Base-by-base conservation (phyloP, 371 early-diverging fungal species). In the Circinella umbellata region DNA sequence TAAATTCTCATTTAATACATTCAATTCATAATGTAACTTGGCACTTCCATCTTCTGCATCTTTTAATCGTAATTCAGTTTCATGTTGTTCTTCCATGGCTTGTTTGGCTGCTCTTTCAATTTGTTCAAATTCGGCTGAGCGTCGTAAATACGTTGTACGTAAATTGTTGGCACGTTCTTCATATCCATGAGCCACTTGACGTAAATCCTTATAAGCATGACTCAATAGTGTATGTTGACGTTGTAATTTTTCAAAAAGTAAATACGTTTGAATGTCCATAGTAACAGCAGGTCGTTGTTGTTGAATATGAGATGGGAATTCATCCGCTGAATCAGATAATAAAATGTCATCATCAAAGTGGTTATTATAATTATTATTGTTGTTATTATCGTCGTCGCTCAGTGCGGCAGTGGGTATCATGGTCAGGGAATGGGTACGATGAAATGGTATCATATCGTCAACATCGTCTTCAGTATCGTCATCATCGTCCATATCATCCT, bases 1-100 rank as follows among this genome's bases (percentile, higher is more conserved):
- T 17, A 84, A 64, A 42, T 81, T 76, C 57, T 84, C 84, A 37
- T 80, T 81, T 49, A 84, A 55, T 13, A 80, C 82, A 36, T 77
- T 79, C 5, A 84, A 66, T 55, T 84, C 84, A 60, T 84, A 84
- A 49, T 80, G 80, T 3, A 81, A 66, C 55, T 84, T 84, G 8
- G 82, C 82, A 20, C 79, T 78, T 18, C 73, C 69, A 35, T 81
- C 80, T 64, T 84, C 84, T 37, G 78, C 74, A 3, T 76, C 73
- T 46, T 80, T 81, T 10, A 84, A 49, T 27, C 71, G 61, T 35
- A 55, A 51, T 20, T 83, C 84, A 11, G 76, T 75, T 17, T 69
- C 67, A 2, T 63, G 48, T 54, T 83, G 82, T 38, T 81, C 79
- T 4, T 79, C 77, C 66, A 80, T 73, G 27, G 76, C 78, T 4